Conservation (phyloP, 2,329 filamentous ascomycete genomes). For the Arthrobotrys musiformis region DNA sequence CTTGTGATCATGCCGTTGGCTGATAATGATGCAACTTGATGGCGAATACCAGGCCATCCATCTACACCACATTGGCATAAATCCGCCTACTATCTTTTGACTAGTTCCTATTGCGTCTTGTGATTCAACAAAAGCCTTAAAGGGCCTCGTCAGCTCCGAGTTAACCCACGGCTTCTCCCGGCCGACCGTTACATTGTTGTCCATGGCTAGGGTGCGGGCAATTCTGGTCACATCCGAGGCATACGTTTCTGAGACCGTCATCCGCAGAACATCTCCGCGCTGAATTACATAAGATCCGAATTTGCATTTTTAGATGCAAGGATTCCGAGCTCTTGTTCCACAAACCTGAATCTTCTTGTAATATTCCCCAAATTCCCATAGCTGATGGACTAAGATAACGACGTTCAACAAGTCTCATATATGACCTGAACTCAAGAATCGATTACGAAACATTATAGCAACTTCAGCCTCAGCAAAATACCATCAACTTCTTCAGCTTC, state of each 20-base stretch:
- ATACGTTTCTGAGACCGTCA: background rate
- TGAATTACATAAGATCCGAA: background rate
- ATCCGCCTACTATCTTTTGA: background rate
- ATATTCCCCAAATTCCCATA: background rate
- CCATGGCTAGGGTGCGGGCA: too few species aligned
- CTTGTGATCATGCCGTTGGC: slow-evolving; percentile 47
- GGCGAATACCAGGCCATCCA: background rate
- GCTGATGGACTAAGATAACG: background rate
- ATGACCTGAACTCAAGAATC: background rate
- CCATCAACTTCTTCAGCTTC: background rate
- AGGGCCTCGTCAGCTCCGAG: slow-evolving; percentile 4
- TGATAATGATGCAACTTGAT: slow-evolving; percentile 30
- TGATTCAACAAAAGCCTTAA: background rate
- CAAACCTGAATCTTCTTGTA: background rate
- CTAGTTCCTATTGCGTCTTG: slow-evolving; percentile 13
- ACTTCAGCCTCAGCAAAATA: background rate
- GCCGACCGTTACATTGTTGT: too few species aligned
- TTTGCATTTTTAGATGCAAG: background rate
- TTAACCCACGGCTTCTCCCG: slow-evolving; percentile 9
- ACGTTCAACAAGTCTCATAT: background rate
- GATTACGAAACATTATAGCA: background rate
- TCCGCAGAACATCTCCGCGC: background rate
- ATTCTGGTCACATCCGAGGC: background rate
- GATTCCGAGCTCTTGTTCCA: background rate
- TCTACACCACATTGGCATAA: background rate